Evolutionary conservation across 2,329 filamentous ascomycete species (phyloP).

Genomic region (Sclerotinia nivalis): DNA sequence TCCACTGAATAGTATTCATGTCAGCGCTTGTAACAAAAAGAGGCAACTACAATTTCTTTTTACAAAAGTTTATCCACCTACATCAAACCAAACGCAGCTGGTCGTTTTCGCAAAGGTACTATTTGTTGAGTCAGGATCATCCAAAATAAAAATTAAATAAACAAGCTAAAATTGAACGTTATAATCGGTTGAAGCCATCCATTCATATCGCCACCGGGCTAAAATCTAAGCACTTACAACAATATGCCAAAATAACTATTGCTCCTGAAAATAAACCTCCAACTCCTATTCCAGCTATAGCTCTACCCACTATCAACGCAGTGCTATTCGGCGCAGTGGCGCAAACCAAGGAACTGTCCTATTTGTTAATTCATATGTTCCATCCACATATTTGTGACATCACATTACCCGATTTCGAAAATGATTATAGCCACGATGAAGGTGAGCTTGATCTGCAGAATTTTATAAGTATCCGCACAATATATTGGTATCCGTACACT

Average conservation of each 20-base stretch:
- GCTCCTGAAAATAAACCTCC: conserved; percentile 44
- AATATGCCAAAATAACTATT: conserved; percentile 38
- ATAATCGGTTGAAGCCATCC: not conserved
- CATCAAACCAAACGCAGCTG: conserved; percentile 39
- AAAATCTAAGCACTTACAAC: conserved; percentile 16
- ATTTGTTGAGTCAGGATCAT: conserved; percentile 35
- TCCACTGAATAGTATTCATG: conserved; percentile 23
- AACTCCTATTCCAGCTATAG: conserved; percentile 39
- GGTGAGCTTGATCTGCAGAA: conserved; percentile 38
- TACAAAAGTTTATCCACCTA: not conserved
- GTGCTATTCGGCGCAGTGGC: conserved; percentile 39
- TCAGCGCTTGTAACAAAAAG: not conserved
- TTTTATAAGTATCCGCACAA: not conserved
- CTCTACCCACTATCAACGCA: conserved; percentile 40
- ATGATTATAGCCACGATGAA: conserved; percentile 38
- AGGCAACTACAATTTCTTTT: not conserved
- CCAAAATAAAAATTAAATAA: not conserved
- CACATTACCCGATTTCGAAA: conserved; percentile 37
- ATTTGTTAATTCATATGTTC: conserved; percentile 1
- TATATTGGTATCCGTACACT: not conserved
- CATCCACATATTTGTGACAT: not conserved
- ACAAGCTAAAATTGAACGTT: not conserved
- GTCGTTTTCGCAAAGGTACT: conserved; percentile 36
- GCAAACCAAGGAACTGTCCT: conserved; percentile 35
- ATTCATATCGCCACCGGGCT: not conserved